Evolutionary conservation across 495 filamentous ascomycete genomes (phyloP), one percentile per base, ranked within the genome.

Genomic region (Trichodelitschia bisporula): DNA sequence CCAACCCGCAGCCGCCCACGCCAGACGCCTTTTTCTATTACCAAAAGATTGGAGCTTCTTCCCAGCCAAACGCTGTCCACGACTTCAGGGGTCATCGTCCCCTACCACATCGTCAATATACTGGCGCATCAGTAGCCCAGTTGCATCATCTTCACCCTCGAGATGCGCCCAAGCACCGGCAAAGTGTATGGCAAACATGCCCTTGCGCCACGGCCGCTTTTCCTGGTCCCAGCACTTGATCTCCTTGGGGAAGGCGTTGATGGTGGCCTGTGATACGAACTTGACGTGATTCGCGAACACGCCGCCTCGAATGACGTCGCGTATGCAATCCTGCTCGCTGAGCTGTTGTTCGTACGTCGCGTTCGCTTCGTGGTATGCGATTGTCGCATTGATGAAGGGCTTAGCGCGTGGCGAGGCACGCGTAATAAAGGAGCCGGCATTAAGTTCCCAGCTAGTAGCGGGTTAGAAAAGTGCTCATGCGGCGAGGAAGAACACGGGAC

Each of bases 141-240:
- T 45, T n/a, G 42, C 33, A 33, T 45, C 42, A 17, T 48, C 41
- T 4, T 34, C 39, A n/a, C n/a, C n/a, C 28, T 41, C 25, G 11
- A 50, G 29, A 35, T 50, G 47, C 10, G 47, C 47, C 47, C 47
- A 50, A 18, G 47, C 47, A 13, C 47, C 47, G 1, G 47, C 42
- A 29, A 50, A 47, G 31, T 50, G 47, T 9, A 50, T 19, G 25
- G 46, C 36, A 19, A 50, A 48, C 6, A 26, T 29, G 2, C 45
- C 45, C 4, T 20, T 35, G 15, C 40, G 29, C 47, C 47, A 50
- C 11, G 9, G 36, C 15, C 31, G 15, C 0, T 31, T 9, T n/a
- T 29, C n/a, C 19, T 40, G 32, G 29, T 48, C 47, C 25, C 20
- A 48, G 24, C 47, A 50, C 2, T 31, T 27, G 19, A 50, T 42